Conservation (phyloP, 1,139 yeast species). For the Kurtzmaniella quercitrusa region DNA sequence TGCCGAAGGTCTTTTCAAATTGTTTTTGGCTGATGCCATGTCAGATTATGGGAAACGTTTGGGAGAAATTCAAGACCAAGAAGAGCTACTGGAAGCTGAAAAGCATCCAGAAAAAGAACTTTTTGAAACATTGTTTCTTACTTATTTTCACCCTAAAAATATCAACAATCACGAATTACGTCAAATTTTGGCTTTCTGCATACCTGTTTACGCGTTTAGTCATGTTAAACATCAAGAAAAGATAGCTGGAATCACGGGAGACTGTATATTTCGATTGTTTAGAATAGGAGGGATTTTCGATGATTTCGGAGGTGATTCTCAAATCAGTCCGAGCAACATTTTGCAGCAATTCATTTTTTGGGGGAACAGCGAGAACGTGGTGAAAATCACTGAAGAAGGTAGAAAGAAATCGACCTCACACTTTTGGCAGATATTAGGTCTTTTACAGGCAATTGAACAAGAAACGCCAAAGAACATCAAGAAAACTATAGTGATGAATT, state of each 20-base stretch:
- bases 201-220: conserved; percentile 87
- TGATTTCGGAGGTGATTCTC: conserved; percentile 25
- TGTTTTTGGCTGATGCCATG: conserved; percentile 74
- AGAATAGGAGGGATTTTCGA: conserved; percentile 27
- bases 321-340: conserved; percentile 51
- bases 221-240: conserved; percentile 69
- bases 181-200: conserved; percentile 82
- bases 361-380: conserved; percentile 80
- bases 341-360: conserved; percentile 76
- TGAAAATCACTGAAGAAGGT: conserved; percentile 43
- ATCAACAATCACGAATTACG: conserved; percentile 61
- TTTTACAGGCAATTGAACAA: conserved; percentile 49
- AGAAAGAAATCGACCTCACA: conserved; percentile 47
- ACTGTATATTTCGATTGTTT: conserved; percentile 58
- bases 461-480: conserved; percentile 52
- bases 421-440: conserved; percentile 52
- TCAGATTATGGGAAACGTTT: conserved; percentile 49
- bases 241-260: conserved; percentile 62
- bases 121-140: conserved; percentile 65
- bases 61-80: conserved; percentile 19
- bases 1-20: conserved; percentile 84
- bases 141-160: conserved; percentile 72
- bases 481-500: conserved; percentile 51
- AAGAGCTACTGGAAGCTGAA: conserved; percentile 11
- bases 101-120: conserved; percentile 33